Percentiles rank a stretch among this genome's conserved stretches.
phyloP scores from a whole-genome alignment of 2,329 filamentous ascomycete genomes.

The Venturia pyrina region DNA sequence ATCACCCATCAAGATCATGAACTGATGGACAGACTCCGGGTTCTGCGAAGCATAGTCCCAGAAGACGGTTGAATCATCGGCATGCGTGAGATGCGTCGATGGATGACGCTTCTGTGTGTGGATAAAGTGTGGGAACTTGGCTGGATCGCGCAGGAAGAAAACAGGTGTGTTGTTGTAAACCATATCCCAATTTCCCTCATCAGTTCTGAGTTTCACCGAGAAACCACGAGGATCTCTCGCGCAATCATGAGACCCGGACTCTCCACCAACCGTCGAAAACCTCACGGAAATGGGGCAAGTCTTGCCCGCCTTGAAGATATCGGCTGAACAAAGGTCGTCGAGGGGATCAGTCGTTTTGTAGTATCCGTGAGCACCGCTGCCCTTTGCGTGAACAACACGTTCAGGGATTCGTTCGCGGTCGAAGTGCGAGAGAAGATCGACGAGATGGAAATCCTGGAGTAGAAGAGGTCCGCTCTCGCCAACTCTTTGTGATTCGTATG shows the following conservation, averaged over 20 bases:
- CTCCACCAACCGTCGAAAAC: constrained; percentile 68
- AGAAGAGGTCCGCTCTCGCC: constrained; percentile 50
- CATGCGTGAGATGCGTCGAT: constrained; percentile 57
- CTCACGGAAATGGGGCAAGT: constrained; percentile 56
- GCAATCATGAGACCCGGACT: constrained; percentile 60
- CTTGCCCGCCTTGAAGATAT: constrained; percentile 52
- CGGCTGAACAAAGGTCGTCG: constrained; percentile 36
- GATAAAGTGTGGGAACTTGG: constrained; percentile 65
- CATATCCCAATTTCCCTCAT: constrained; percentile 65
- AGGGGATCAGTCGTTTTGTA: constrained; percentile 37
- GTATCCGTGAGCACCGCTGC: constrained; percentile 38
- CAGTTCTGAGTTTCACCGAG: constrained; percentile 61
- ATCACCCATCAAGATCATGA: constrained; percentile 45
- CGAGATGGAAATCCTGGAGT: constrained; percentile 41
- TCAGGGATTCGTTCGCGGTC: constrained; percentile 41
- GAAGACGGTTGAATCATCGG: constrained; percentile 54
- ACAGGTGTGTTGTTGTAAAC: constrained; percentile 66
- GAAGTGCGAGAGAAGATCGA: constrained; percentile 41
- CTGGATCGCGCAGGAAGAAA: constrained; percentile 65
- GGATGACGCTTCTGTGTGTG: constrained; percentile 69
- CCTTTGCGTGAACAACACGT: constrained; percentile 42
- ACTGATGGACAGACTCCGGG: constrained; percentile 44
- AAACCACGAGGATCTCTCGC: constrained; percentile 66
- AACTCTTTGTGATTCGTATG: constrained; percentile 46
- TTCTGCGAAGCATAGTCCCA: constrained; percentile 52